These are phyloP conservation scores for Stygiomarasmius scandens DNA, from an alignment of 1,284 basidiomycete genomes.

Conservation along the genomic window DNA sequence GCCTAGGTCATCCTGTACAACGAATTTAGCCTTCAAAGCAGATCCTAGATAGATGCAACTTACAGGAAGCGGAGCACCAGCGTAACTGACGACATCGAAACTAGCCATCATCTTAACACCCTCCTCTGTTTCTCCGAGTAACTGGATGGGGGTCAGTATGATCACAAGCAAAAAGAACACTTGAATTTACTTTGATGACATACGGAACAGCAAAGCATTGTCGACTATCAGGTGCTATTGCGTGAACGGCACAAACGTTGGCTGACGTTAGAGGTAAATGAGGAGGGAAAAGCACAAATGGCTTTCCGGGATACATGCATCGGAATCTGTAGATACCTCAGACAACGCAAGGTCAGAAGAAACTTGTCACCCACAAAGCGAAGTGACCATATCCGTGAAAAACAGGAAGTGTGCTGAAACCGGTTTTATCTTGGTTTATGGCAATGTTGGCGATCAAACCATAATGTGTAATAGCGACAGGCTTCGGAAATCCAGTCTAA, in stretches of 20 bases:
- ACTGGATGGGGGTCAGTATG: too few relatives aligned
- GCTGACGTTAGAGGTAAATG: conserved; percentile 54
- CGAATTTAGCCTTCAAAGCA: not conserved
- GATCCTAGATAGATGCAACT: not conserved
- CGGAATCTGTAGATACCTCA: conserved; percentile 10
- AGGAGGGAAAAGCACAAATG: conserved; percentile 47
- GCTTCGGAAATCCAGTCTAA: conserved; percentile 46
- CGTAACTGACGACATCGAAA: conserved; percentile 55
- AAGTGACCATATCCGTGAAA: conserved; percentile 52
- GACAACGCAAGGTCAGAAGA: not conserved
- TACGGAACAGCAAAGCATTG: conserved; percentile 36
- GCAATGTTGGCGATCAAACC: conserved; percentile 38
- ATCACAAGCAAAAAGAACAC: conserved; percentile 34
- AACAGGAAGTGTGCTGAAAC: conserved; percentile 49
- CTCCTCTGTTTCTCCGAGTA: conserved; percentile 53
- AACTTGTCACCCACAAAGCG: conserved; percentile 37
- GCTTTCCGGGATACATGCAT: conserved; percentile 18
- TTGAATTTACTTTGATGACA: conserved; percentile 37
- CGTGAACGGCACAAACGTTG: conserved; percentile 44
- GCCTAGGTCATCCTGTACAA: conserved; percentile 50
- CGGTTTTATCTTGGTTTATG: conserved; percentile 41
- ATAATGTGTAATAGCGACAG: conserved; percentile 44
- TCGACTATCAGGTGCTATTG: conserved; percentile 25
- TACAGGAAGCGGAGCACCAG: conserved; percentile 45
- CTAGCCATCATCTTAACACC: conserved; percentile 44